A percentile compares a stretch with the other conserved stretches of the same genome.
These are phyloP conservation scores for Russula emetica DNA, from an alignment of 768 basidiomycete genomes.

Conservation along the genomic window DNA sequence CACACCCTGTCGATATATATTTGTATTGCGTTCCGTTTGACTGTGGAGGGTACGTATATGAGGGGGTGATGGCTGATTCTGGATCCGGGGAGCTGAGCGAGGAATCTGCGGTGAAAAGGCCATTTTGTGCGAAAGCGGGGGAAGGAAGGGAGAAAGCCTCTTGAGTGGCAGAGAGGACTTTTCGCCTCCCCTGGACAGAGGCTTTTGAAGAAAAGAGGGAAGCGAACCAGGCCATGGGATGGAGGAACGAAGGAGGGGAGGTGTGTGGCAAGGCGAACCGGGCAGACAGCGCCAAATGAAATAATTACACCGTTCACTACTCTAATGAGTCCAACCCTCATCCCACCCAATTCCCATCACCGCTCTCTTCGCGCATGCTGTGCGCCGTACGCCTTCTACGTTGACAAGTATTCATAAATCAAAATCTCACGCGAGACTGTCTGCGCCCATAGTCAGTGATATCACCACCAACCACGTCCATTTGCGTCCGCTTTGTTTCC, in stretches of 20 bases:
- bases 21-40: constrained; percentile 51
- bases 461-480: background rate
- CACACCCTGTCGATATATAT: constrained; percentile 55
- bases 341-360: background rate
- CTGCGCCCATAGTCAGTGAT: background rate
- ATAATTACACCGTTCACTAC: background rate
- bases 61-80: constrained; percentile 43
- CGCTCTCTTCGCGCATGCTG: background rate
- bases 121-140: constrained; percentile 53
- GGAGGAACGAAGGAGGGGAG: constrained; percentile 9
- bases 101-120: constrained; percentile 55
- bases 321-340: background rate
- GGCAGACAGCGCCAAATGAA: background rate
- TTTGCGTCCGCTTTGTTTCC: background rate
- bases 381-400: no score
- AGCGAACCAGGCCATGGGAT: constrained; percentile 66
- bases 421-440: background rate
- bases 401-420: background rate
- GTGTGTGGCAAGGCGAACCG: background rate
- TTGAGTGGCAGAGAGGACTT: constrained; percentile 70
- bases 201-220: constrained; percentile 55
- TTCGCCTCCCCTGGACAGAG: constrained; percentile 45
- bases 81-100: constrained; percentile 45
- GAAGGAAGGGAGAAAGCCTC: constrained; percentile 88
- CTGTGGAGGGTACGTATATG: constrained; percentile 78